A percentile compares a stretch with the other conserved stretches of the same genome.
Conservation (phyloP, 768 basidiomycete species). For the Inosperma sp. region DNA sequence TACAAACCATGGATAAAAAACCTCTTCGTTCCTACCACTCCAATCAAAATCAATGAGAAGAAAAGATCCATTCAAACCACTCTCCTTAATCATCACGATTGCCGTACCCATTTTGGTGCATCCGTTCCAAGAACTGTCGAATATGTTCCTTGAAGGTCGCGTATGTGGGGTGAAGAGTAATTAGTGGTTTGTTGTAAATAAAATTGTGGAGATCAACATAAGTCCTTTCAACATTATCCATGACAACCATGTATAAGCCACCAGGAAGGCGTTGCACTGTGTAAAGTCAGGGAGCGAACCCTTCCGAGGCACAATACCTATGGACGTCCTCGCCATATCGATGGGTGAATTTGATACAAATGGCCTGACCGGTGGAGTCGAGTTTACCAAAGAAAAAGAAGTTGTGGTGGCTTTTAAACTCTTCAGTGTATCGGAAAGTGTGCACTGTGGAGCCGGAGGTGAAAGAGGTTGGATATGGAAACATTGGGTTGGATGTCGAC, state of each 20-base stretch:
- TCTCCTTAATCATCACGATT: not conserved
- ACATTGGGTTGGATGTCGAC: slow-evolving; percentile 4
- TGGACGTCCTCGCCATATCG: slow-evolving; percentile 7
- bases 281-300: not conserved
- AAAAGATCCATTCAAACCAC: not conserved
- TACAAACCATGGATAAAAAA: not conserved
- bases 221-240: not conserved
- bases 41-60: not conserved
- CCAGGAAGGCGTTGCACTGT: not conserved
- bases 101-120: no score
- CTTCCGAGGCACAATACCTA: slow-evolving; percentile 3
- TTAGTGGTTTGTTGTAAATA: not conserved
- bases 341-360: slow-evolving; percentile 8
- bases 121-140: not conserved
- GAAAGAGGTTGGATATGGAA: slow-evolving; percentile 9
- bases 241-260: no score
- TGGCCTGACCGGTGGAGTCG: not conserved
- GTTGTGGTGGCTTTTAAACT: not conserved
- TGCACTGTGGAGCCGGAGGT: not conserved
- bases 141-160: slow-evolving; percentile 3
- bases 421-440: not conserved
- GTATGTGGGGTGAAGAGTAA: no score
- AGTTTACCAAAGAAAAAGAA: slow-evolving; percentile 1
- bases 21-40: not conserved
- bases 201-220: not conserved